These are phyloP conservation scores for Marasmius sp. DNA, from an alignment of 1,284 basidiomycete genomes.

Conservation along the genomic window DNA sequence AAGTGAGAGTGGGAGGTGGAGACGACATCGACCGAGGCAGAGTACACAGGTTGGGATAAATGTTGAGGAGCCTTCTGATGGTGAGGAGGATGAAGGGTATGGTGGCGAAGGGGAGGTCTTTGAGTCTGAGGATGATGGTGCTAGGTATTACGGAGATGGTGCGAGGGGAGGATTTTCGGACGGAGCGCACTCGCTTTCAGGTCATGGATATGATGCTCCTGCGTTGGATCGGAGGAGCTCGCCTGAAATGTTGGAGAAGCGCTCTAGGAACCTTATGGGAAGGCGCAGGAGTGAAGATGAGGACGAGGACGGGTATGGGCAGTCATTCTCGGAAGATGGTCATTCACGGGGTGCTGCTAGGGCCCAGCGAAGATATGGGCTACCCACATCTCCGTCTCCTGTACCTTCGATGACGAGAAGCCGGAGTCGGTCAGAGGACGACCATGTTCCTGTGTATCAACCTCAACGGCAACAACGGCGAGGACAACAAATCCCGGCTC, in stretches of 20 bases:
- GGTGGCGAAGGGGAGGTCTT: not conserved
- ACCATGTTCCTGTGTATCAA: too few relatives aligned
- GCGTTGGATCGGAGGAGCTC: conserved; percentile 27
- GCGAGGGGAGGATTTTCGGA: not conserved
- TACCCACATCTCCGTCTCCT: too few relatives aligned
- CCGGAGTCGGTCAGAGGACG: too few relatives aligned
- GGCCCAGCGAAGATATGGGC: too few relatives aligned
- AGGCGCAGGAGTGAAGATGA: conserved; percentile 9
- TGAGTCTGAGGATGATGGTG: conserved; percentile 6
- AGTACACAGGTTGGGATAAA: conserved; percentile 10
- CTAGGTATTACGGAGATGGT: conserved; percentile 2
- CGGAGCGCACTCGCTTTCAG: not conserved
- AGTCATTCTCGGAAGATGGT: not conserved
- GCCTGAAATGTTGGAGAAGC: conserved; percentile 21
- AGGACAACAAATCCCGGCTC: not conserved
- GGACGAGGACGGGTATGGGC: not conserved
- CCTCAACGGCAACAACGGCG: not conserved
- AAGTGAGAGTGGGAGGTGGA: conserved; percentile 1
- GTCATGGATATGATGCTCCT: conserved; percentile 8
- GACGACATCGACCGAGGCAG: not conserved
- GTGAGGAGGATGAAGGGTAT: conserved; percentile 1
- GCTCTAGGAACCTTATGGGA: conserved; percentile 14
- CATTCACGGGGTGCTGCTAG: not conserved
- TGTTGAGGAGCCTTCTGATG: conserved; percentile 11
- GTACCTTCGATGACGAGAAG: too few relatives aligned